phyloP scores from a whole-genome alignment of 2,329 filamentous ascomycete genomes.

The Pseudomassariella vexata region DNA sequence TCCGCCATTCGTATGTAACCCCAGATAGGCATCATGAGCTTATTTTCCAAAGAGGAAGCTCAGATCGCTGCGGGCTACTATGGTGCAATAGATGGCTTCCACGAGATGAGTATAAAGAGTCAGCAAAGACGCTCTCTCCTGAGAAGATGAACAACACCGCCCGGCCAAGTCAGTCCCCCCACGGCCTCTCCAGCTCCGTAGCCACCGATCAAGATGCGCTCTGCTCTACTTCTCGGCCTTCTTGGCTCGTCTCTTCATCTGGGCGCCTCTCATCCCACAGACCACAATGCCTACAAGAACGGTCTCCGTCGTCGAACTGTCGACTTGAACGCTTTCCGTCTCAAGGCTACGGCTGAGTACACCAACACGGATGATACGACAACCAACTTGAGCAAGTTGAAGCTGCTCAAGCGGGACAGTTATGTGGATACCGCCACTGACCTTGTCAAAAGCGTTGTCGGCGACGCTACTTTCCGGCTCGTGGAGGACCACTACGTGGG shows the following conservation, averaged over 20 bases:
- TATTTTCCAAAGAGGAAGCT: slow-evolving; percentile 24
- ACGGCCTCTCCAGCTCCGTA: slow-evolving; percentile 13
- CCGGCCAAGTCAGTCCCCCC: slow-evolving; percentile 6
- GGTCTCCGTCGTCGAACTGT: slow-evolving; percentile 24
- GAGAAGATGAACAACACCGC: slow-evolving; percentile 5
- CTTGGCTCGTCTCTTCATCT: slow-evolving; percentile 24
- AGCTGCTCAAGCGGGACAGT: slow-evolving; percentile 22
- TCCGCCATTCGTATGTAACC: slow-evolving; percentile 1
- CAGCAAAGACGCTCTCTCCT: background rate
- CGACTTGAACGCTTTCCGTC: slow-evolving; percentile 26
- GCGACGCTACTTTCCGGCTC: slow-evolving; percentile 40
- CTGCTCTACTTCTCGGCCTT: slow-evolving; percentile 24
- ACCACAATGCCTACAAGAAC: slow-evolving; percentile 13
- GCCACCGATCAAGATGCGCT: slow-evolving; percentile 20
- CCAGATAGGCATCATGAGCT: slow-evolving; percentile 11
- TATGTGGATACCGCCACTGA: slow-evolving; percentile 39
- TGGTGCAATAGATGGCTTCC: too few relatives aligned
- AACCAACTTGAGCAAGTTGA: slow-evolving; percentile 15
- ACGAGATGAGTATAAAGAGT: slow-evolving; percentile 7
- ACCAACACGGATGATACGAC: slow-evolving; percentile 20
- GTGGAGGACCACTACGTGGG: slow-evolving; percentile 48
- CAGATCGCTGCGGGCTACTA: slow-evolving; percentile 7
- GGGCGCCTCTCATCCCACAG: slow-evolving; percentile 18
- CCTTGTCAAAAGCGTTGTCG: slow-evolving; percentile 32
- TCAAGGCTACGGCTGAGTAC: slow-evolving; percentile 23